phyloP scores from a whole-genome alignment of 495 filamentous ascomycete genomes.

The Tuber magnatum region DNA sequence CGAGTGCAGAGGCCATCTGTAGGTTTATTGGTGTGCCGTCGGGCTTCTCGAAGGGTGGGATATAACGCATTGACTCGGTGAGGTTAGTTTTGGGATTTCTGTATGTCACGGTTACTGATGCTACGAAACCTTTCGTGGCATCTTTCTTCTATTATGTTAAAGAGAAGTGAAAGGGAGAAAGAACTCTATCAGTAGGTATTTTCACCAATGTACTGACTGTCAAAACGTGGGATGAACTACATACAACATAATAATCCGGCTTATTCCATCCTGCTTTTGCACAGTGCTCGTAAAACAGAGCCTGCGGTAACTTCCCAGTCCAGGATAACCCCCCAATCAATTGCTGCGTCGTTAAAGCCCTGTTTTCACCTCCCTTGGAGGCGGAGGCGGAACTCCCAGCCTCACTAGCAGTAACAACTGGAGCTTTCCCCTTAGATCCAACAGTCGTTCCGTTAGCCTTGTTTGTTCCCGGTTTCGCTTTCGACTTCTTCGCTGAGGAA shows the following conservation, averaged over 20 bases:
- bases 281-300: slow-evolving; percentile 77
- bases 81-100: slow-evolving; percentile 80
- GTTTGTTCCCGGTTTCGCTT: slow-evolving; percentile 1
- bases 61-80: slow-evolving; percentile 50
- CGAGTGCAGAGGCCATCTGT: slow-evolving; percentile 67
- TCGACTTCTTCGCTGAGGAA: background rate
- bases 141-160: slow-evolving; percentile 40
- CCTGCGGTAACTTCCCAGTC: slow-evolving; percentile 94
- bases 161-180: slow-evolving; percentile 13
- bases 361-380: slow-evolving; percentile 7
- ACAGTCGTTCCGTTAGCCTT: background rate
- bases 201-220: background rate
- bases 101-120: slow-evolving; percentile 67
- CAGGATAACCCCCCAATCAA: slow-evolving; percentile 91
- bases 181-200: slow-evolving; percentile 31
- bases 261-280: slow-evolving; percentile 83
- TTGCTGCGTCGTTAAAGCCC: slow-evolving; percentile 19
- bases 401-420: background rate
- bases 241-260: slow-evolving; percentile 67
- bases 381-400: slow-evolving; percentile 1
- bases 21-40: slow-evolving; percentile 55
- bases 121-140: slow-evolving; percentile 57
- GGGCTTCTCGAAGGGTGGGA: slow-evolving; percentile 72
- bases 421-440: background rate
- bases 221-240: background rate